A percentile compares a stretch with the other conserved stretches of the same genome.
These are phyloP conservation scores for Coniferiporia weirii DNA, from an alignment of 1,284 basidiomycete species.

Conservation along the genomic window DNA sequence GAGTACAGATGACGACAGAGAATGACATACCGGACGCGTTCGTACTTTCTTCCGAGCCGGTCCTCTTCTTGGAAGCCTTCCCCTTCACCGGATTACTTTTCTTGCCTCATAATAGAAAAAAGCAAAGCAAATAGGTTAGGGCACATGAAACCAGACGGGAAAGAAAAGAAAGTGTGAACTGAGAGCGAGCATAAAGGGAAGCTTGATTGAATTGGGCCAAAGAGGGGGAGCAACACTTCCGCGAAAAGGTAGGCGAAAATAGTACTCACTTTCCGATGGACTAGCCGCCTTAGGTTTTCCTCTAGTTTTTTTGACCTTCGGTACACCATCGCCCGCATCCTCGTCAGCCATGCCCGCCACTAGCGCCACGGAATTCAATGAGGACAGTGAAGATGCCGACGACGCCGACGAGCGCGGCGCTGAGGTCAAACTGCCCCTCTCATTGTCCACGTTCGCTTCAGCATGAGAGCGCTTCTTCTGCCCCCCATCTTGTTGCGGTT, in stretches of 20 bases:
- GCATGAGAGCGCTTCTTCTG: conserved; percentile 13
- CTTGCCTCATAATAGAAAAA: not conserved
- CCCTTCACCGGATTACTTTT: conserved; percentile 5
- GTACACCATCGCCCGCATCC: conserved; percentile 28
- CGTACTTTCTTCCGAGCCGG: conserved; percentile 7
- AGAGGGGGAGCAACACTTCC: conserved; percentile 5
- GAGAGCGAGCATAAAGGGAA: conserved; percentile 43
- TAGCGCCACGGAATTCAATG: conserved; percentile 26
- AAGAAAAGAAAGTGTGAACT: conserved; percentile 12
- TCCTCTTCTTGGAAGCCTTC: conserved; percentile 13
- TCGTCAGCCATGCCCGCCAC: conserved; percentile 35
- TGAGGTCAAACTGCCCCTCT: not conserved
- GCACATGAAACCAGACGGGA: not conserved
- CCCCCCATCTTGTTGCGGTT: conserved; percentile 8
- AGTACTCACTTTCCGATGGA: conserved; percentile 27
- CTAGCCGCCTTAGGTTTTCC: conserved; percentile 33
- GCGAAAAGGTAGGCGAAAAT: conserved; percentile 19
- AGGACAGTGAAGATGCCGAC: conserved; percentile 21
- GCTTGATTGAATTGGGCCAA: conserved; percentile 43
- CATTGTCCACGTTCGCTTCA: conserved; percentile 1
- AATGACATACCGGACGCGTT: not conserved
- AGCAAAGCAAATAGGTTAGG: not conserved
- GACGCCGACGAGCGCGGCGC: conserved; percentile 7
- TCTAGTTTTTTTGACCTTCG: conserved; percentile 39
- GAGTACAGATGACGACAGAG: not conserved